Evolutionary conservation across 2,329 filamentous ascomycete genomes (phyloP).

Genomic region (Sporothrix dimorphospora): DNA sequence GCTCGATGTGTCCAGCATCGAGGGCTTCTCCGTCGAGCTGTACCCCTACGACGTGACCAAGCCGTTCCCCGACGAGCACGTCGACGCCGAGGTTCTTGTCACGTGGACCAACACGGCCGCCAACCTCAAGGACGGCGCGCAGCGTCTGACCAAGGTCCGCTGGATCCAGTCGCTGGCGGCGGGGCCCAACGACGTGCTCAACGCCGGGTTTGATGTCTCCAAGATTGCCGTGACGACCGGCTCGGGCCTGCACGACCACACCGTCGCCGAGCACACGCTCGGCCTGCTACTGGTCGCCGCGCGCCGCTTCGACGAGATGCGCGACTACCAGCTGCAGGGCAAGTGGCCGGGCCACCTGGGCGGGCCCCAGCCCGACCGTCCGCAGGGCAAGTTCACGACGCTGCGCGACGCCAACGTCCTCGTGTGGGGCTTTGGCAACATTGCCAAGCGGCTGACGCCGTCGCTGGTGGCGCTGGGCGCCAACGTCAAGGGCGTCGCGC

Average conservation of each 20-base stretch:
- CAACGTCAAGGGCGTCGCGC: slow-evolving; percentile 61
- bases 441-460: slow-evolving; percentile 50
- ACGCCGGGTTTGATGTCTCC: slow-evolving; percentile 48
- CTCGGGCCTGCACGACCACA: slow-evolving; percentile 52
- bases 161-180: slow-evolving; percentile 57
- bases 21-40: slow-evolving; percentile 35
- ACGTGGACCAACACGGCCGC: slow-evolving; percentile 50
- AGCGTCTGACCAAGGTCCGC: slow-evolving; percentile 47
- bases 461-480: slow-evolving; percentile 53
- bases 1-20: slow-evolving; percentile 34
- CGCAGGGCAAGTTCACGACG: slow-evolving; percentile 48
- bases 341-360: slow-evolving; percentile 53
- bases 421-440: slow-evolving; percentile 56
- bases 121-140: slow-evolving; percentile 50
- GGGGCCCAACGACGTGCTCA: slow-evolving; percentile 54
- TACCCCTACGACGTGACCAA: slow-evolving; percentile 46
- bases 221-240: slow-evolving; percentile 49
- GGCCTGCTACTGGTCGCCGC: slow-evolving; percentile 47
- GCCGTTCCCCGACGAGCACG: slow-evolving; percentile 48
- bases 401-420: slow-evolving; percentile 49
- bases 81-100: slow-evolving; percentile 51
- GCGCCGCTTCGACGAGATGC: slow-evolving; percentile 49
- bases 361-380: slow-evolving; percentile 44
- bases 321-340: slow-evolving; percentile 49
- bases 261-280: slow-evolving; percentile 54